These are phyloP conservation scores for Syzygium syzygioides DNA, from an alignment of 441 rosid genomes.

Conservation along the genomic window DNA sequence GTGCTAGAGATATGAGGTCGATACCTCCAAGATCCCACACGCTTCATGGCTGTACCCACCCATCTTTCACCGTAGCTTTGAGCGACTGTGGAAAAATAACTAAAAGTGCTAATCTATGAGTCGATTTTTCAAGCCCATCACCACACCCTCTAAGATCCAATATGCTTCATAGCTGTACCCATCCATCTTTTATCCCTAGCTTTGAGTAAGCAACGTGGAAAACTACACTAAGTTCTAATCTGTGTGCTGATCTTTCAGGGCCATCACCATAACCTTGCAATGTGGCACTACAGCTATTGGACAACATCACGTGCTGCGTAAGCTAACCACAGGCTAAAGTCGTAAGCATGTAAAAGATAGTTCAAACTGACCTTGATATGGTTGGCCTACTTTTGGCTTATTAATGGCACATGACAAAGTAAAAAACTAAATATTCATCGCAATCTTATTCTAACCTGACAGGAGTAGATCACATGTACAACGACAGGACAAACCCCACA, in stretches of 20 bases:
- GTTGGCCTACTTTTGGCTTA: neutral
- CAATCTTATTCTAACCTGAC: neutral
- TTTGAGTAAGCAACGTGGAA: neutral
- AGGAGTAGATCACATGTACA: neutral
- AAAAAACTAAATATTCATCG: neutral
- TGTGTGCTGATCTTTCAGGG: neutral
- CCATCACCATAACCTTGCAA: neutral
- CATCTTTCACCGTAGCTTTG: neutral
- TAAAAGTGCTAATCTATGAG: neutral
- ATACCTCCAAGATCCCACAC: neutral
- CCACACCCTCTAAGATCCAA: neutral
- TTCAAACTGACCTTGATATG: neutral
- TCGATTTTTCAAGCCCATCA: neutral
- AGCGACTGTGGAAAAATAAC: neutral
- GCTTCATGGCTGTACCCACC: neutral
- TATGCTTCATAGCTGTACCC: neutral
- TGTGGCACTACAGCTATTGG: neutral
- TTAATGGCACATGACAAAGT: neutral
- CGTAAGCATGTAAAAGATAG: neutral
- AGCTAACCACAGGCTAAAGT: neutral
- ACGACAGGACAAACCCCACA: neutral
- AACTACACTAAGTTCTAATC: neutral
- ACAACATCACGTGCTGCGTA: neutral
- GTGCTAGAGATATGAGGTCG: neutral
- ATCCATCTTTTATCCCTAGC: neutral